Conservation (phyloP, 2,329 filamentous ascomycete species). For the Ascochyta fabae region DNA sequence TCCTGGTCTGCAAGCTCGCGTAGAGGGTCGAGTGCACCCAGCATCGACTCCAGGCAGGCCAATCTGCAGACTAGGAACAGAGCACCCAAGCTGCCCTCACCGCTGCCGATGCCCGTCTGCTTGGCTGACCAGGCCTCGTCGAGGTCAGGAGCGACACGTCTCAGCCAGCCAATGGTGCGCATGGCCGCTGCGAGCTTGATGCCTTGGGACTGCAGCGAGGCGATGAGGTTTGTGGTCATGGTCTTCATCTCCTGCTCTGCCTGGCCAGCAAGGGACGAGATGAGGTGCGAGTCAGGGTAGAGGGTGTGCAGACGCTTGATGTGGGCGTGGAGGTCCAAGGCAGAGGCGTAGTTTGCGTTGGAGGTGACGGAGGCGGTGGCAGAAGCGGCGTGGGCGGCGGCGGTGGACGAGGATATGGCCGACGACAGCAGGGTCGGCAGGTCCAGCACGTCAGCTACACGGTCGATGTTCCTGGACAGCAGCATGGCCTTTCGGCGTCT, state of each 20-base stretch:
- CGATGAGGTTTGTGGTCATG: constrained; percentile 84
- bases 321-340: constrained; percentile 90
- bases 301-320: constrained; percentile 84
- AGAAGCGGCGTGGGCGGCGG: constrained; percentile 53
- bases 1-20: constrained; percentile 91
- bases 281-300: constrained; percentile 78
- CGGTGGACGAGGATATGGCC: constrained; percentile 67
- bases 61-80: constrained; percentile 88
- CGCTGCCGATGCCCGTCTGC: constrained; percentile 41
- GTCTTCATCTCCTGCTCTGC: constrained; percentile 87
- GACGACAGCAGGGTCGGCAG: constrained; percentile 85
- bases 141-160: constrained; percentile 83
- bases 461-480: constrained; percentile 84
- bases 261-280: constrained; percentile 75
- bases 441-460: constrained; percentile 88
- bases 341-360: constrained; percentile 81
- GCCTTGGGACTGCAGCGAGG: constrained; percentile 74
- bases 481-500: constrained; percentile 80
- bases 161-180: constrained; percentile 88
- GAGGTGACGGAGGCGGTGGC: constrained; percentile 43
- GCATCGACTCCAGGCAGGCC: constrained; percentile 76
- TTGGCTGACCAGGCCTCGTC: constrained; percentile 53
- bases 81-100: constrained; percentile 75
- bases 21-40: constrained; percentile 84
- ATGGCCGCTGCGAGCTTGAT: constrained; percentile 90